Conservation (phyloP, 495 filamentous ascomycete genomes). For the Aspergillus carlsbadensis region DNA sequence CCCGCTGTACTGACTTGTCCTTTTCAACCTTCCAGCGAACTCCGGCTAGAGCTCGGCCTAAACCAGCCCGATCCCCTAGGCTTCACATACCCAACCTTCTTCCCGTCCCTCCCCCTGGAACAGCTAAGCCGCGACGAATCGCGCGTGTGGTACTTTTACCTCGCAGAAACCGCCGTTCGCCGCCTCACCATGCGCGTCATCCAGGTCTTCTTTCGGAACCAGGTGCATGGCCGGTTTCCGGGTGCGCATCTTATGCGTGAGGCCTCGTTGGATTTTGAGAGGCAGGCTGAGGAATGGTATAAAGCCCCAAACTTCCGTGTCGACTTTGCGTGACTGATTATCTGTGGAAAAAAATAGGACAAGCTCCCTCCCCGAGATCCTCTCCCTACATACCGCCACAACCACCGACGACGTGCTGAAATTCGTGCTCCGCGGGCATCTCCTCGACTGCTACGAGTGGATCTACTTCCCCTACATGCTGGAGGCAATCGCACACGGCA, state of each 20-base stretch:
- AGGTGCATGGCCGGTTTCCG: too few species aligned
- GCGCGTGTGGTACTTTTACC: constrained; percentile 34
- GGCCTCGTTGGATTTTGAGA: too few species aligned
- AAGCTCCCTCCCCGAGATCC: too few species aligned
- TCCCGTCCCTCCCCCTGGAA: constrained; percentile 27
- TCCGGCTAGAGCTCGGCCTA: constrained; percentile 27
- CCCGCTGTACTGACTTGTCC: too few species aligned
- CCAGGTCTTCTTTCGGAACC: constrained; percentile 14
- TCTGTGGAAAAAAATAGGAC: too few species aligned
- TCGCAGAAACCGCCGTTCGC: constrained; percentile 32
- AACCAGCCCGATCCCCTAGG: constrained; percentile 16
- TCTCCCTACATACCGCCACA: constrained; percentile 12
- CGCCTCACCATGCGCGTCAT: constrained; percentile 25
- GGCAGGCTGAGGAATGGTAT: too few species aligned
- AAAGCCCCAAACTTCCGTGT: too few species aligned
- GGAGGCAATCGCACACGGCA: constrained; percentile 17
- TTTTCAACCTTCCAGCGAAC: constrained; percentile 13
- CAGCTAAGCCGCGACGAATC: constrained; percentile 15
- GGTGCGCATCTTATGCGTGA: too few species aligned
- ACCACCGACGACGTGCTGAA: constrained; percentile 23
- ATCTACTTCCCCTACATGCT: constrained; percentile 29
- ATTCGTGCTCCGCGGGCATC: constrained; percentile 27
- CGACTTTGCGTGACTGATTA: too few species aligned
- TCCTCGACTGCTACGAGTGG: constrained; percentile 27
- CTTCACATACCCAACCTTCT: constrained; percentile 13